Base-by-base conservation (phyloP, 179 eudicot genomes). In the Spinacia oleracea region DNA sequence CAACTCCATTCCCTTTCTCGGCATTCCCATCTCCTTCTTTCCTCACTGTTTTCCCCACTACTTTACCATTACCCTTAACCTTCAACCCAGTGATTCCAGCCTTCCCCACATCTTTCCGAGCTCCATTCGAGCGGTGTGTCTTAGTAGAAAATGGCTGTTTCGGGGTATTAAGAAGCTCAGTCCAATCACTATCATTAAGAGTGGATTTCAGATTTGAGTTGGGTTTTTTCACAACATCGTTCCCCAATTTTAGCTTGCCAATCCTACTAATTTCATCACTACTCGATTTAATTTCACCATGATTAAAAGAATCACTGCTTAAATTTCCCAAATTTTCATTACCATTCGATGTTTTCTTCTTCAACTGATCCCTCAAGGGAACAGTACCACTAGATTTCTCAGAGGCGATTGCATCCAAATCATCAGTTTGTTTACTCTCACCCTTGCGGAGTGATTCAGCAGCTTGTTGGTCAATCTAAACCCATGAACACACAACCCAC, bases 381-480 rank as follows among this genome's bases (percentile, higher is more conserved):
- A 88, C 86, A 48, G 74, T 81, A 23, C 83, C 89, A 42, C 79
- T 70, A 55, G 81, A 53, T 72, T 83, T 91, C 40, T 77, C 74
- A 5, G 84, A 79, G 63, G 70, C 66, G 50, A 78, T 83, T 7
- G 79, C 71, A 84, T 81, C 84, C 70, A 85, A 79, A 20, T 84
- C 92, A 74, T 91, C 97, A 21, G 88, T 85, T 78, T 73, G 79
- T 72, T 82, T 86, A 43, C 78, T 87, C 5, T 94, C 98, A 43
- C 88, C 88, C 79, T 91, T 93, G 35, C 85, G 43, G 11, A 95
- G 92, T 51, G 97, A 91, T 32, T 93, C 97, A 21, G 98, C 98
- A 46, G 98, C 98, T 90, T 91, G 97, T 81, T 93, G 97, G 79
- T 95, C 98, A 74, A 95, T 91, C 98, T 95, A 84, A 80, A 87